Evolutionary conservation across 345 rosid species (phyloP).

Genomic region (Arabidopsis suecica): DNA sequence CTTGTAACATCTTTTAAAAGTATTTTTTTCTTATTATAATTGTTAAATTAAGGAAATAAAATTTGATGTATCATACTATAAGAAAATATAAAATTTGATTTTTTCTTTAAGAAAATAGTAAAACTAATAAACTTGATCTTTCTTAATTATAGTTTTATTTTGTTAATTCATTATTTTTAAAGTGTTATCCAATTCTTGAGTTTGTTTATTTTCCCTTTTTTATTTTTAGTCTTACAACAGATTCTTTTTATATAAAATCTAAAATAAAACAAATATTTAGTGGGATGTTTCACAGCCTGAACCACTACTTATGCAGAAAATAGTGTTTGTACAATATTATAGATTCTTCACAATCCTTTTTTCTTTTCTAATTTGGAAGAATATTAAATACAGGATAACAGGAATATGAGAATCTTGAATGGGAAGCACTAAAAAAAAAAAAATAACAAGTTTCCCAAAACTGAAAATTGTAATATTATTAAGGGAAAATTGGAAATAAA

Average conservation of each 20-base stretch:
- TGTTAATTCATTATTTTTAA: background rate
- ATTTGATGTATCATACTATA: background rate
- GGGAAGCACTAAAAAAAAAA: background rate
- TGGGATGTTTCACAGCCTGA: constrained; percentile 4
- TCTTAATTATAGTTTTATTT: background rate
- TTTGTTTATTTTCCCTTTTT: background rate
- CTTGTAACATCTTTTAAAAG: background rate
- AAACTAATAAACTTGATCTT: background rate
- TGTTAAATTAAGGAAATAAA: background rate
- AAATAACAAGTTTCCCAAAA: constrained; percentile 35
- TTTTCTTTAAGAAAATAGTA: background rate
- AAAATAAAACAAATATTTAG: background rate
- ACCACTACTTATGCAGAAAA: constrained; percentile 27
- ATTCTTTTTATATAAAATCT: background rate
- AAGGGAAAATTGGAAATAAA: no score
- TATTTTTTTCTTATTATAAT: background rate
- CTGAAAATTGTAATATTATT: constrained; percentile 16
- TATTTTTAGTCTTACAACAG: background rate
- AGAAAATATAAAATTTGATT: background rate
- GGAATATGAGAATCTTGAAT: constrained; percentile 37
- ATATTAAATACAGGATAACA: constrained; percentile 15
- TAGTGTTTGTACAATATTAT: background rate
- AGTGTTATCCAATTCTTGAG: background rate
- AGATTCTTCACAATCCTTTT: constrained; percentile 1
- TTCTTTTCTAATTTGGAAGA: background rate